These are phyloP conservation scores for Hyaloscypha hepaticicola DNA, from an alignment of 495 filamentous ascomycete genomes.

Conservation along the genomic window DNA sequence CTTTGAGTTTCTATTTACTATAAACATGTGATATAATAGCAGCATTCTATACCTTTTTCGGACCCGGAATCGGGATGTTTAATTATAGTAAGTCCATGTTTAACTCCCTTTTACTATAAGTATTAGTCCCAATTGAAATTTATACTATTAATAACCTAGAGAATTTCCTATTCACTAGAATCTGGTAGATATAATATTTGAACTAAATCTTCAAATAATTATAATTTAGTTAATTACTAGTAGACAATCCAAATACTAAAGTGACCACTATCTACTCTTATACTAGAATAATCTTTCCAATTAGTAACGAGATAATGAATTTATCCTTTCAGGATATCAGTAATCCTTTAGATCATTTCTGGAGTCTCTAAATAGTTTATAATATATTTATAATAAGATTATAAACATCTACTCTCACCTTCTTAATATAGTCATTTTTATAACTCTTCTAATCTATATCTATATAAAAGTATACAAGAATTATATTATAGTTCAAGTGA, in stretches of 20 bases:
- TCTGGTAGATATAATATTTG: not conserved
- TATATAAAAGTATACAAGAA: conserved; percentile 35
- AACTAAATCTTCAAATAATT: conserved; percentile 3
- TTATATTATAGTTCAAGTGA: conserved; percentile 31
- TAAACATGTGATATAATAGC: too few relatives aligned
- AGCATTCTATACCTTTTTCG: too few relatives aligned
- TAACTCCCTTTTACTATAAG: too few relatives aligned
- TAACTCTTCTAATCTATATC: conserved; percentile 39
- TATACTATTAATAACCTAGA: too few relatives aligned
- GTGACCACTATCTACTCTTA: not conserved
- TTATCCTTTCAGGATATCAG: not conserved
- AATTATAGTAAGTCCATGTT: too few relatives aligned
- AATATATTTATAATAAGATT: conserved; percentile 46
- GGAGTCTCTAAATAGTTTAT: conserved; percentile 38
- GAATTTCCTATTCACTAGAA: too few relatives aligned
- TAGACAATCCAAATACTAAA: not conserved
- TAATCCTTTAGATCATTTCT: conserved; percentile 26
- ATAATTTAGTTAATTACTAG: not conserved
- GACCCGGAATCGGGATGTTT: too few relatives aligned
- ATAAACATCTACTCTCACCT: conserved; percentile 56
- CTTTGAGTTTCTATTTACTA: too few relatives aligned
- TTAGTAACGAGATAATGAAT: conserved; percentile 24
- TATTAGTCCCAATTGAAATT: too few relatives aligned
- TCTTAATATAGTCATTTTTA: conserved; percentile 42
- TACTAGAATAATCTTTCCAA: not conserved